Conservation (phyloP, 352 stramenopile genomes). For the Phytophthora tentaculata region DNA sequence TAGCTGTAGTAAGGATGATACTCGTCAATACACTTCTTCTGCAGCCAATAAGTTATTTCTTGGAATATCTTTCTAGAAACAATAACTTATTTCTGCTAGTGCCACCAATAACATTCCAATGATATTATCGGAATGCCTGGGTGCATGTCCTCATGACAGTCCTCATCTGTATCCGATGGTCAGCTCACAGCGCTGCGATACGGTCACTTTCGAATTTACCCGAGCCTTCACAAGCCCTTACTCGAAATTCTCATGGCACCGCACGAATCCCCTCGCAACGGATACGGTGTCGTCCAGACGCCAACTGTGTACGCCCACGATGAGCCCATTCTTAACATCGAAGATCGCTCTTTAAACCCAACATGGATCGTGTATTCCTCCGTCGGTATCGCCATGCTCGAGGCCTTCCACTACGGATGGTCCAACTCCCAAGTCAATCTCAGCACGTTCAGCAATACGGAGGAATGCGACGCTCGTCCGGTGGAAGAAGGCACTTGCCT, state of each 20-base stretch:
- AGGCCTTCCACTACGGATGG: constrained; percentile 67
- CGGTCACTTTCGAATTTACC: constrained; percentile 27
- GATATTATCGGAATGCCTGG: no score
- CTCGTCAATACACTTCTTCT: no score
- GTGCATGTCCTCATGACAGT: not conserved
- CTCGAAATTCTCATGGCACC: constrained; percentile 7
- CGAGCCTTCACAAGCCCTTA: not conserved
- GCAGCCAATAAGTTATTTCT: no score
- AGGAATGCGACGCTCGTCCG: constrained; percentile 44
- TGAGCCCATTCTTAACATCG: constrained; percentile 10
- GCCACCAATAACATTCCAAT: no score
- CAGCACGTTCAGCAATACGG: constrained; percentile 54
- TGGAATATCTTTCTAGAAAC: no score
- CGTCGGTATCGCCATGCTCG: constrained; percentile 40
- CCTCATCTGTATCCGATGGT: not conserved
- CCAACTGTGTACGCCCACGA: constrained; percentile 1
- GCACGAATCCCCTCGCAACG: constrained; percentile 12
- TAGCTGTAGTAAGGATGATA: no score
- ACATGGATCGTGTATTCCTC: constrained; percentile 53
- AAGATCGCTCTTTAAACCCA: constrained; percentile 27
- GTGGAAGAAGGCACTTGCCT: constrained; percentile 53
- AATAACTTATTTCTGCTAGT: no score
- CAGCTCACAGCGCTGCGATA: not conserved
- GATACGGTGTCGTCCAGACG: constrained; percentile 22
- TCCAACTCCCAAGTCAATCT: constrained; percentile 60